Evolutionary conservation across 2,329 filamentous ascomycete species (phyloP), one percentile per base, ranked within the genome.

Genomic region (Alternaria brassicicola): DNA sequence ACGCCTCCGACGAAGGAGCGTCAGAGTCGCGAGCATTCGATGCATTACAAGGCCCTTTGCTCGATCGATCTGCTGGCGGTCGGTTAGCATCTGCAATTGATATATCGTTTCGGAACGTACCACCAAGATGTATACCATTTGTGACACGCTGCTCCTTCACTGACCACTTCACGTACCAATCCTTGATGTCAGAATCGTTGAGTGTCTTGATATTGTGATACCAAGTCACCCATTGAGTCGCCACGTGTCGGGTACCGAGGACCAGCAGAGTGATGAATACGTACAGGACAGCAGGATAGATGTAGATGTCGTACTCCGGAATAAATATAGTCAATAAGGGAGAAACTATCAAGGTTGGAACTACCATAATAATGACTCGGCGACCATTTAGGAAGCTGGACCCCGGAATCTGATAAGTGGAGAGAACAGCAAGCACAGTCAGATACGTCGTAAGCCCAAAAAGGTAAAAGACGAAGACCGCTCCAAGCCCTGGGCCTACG

Each of bases 211-310:
- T 81, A 39, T 81, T 80, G 52, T 79, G 73, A 60, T 82, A 80
- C 86, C 86, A 88, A 2, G 80, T 84, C 4, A 84, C 82, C 86
- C 86, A 89, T 62, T 84, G 81, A 21, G 82, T 82, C 35, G 82
- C 82, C 6, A 86, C 80, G 2, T 76, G 77, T n/a, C 85, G 80
- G 57, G 86, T 82, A 9, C 83, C 83, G 19, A 85, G 65, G 2
- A 87, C 64, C 1, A 88, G 78, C 6, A 82, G 65, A 8, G 76
- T 66, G 4, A 88, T 77, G 64, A 88, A 87, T 3, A 79, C 59
- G 55, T 83, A 86, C 2, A 86, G 74, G 2, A 87, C 76, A 2
- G 80, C 77, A 1, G 86, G 79, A 64, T 88, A 88, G 28, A 88
- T 81, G 25, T 80, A 75, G 0, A 85, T 77, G 63, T 88, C 86